Evolutionary conservation across 192 early-diverging fungal species (phyloP), one percentile per base, ranked within the genome.

Genomic region (Diversispora epigaea): DNA sequence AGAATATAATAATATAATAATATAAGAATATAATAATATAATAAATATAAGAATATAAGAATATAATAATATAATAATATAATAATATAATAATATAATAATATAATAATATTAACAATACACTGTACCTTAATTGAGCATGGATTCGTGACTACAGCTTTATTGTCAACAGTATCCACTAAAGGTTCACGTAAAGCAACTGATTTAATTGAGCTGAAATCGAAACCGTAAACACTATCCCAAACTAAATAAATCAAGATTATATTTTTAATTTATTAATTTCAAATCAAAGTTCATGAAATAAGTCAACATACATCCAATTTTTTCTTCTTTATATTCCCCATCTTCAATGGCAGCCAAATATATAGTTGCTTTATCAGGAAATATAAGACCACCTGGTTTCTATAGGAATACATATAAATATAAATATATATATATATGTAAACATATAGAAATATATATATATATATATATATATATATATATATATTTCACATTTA

Each of bases 201-300:
- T 54, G 89, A 79, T 77, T 94, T 95, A 91, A 97, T 95, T 11
- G 88, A 84, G 1, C 87, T 84, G 91, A 97, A 96, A 75, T 94
- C 89, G 83, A 98, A 97, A 4, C 94, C 97, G 79, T 99, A 97
- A 19, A 97, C 96, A 74, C 93, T 89, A 78, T 93, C 88, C 97
- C 95, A 97, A 85, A 79, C 82, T 83, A 67, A n/a, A 46, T 12
- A 64, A 19, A 71, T n/a, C 25, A 32, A 32, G 25, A 32, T 32
- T 32, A 32, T 19, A 40, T 19, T 32, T 45, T 22, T 43, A 39
- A 56, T 17, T 1, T 14, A 66, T 61, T n/a, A 49, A 54, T 58
- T 1, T 52, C 43, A n/a, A 63, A 17, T 11, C 15, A 12, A 40
- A 43, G 41, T 40, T 40, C 22, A 77, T 14, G 10, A 60, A 41